These are phyloP conservation scores for Heterobasidion irregulare DNA, from an alignment of 1,284 basidiomycete genomes.

Conservation along the genomic window DNA sequence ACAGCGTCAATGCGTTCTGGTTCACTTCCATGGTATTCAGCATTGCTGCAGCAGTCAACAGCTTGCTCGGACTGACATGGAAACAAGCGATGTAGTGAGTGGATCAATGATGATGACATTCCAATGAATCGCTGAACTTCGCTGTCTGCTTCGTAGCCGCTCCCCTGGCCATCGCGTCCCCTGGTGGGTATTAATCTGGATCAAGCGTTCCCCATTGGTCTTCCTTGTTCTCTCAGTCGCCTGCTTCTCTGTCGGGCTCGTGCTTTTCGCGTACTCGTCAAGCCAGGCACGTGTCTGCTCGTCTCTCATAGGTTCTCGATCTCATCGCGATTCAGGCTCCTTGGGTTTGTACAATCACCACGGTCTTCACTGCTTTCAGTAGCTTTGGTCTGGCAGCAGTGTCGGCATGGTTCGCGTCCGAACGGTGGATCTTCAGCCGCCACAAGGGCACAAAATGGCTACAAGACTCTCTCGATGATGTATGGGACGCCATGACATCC, in stretches of 20 bases:
- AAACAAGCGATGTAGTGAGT: conserved; percentile 75
- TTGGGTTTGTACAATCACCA: conserved; percentile 62
- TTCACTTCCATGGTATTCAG: conserved; percentile 69
- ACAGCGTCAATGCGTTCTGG: conserved; percentile 65
- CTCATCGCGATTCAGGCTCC: conserved; percentile 30
- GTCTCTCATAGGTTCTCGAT: background rate
- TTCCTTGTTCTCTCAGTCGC: conserved; percentile 68
- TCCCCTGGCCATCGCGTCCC: conserved; percentile 59
- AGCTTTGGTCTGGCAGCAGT: conserved; percentile 70
- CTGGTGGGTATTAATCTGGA: conserved; percentile 78
- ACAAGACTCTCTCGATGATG: conserved; percentile 53
- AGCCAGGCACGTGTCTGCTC: conserved; percentile 33
- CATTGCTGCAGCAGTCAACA: conserved; percentile 69
- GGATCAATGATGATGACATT: background rate
- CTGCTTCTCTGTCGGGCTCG: conserved; percentile 63
- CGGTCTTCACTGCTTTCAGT: conserved; percentile 65
- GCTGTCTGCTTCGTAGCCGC: conserved; percentile 26
- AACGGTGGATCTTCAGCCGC: conserved; percentile 61
- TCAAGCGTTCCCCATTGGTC: conserved; percentile 67
- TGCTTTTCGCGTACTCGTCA: conserved; percentile 59
- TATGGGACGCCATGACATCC: conserved; percentile 31
- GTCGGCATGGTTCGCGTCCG: conserved; percentile 70
- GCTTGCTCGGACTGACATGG: conserved; percentile 64
- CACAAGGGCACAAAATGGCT: conserved; percentile 73
- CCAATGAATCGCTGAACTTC: background rate